Evolutionary conservation across 2,329 filamentous ascomycete species (phyloP).

Genomic region (Rutstroemia sp.): DNA sequence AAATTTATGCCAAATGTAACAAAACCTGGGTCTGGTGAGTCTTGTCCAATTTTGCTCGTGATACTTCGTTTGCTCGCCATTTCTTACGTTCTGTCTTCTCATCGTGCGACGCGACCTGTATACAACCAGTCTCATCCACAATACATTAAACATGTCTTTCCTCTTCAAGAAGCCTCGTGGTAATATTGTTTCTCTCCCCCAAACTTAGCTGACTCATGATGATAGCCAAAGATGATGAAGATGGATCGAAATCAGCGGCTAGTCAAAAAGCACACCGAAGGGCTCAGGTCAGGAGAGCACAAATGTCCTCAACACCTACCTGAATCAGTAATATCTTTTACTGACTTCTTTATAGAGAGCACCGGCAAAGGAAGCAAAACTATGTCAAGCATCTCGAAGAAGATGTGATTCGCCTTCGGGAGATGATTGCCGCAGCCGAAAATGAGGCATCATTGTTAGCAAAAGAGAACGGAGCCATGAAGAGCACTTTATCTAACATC

Average conservation of each 20-base stretch:
- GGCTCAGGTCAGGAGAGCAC: conserved; percentile 27
- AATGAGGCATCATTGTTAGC: conserved; percentile 13
- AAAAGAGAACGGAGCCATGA: conserved; percentile 22
- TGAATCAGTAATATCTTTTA: neutral
- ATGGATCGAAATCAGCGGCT: conserved; percentile 9
- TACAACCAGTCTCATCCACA: too few relatives aligned
- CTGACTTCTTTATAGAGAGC: conserved; percentile 17
- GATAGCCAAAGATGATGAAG: conserved; percentile 7
- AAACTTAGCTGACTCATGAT: neutral
- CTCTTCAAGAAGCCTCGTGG: neutral
- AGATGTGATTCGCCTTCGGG: conserved; percentile 22
- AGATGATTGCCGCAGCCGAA: conserved; percentile 20
- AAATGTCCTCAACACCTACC: conserved; percentile 17
- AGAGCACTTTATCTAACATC: neutral
- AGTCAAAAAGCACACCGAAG: conserved; percentile 22
- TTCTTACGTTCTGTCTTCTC: neutral
- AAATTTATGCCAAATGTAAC: conserved; percentile 11
- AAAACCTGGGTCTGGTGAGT: neutral
- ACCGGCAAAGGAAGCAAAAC: conserved; percentile 26
- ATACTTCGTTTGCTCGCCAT: too few relatives aligned
- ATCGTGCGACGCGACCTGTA: too few relatives aligned
- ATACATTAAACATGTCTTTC: neutral
- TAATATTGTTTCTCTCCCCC: neutral
- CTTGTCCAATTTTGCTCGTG: neutral
- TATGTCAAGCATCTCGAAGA: conserved; percentile 26